Evolutionary conservation across 2,329 filamentous ascomycete species (phyloP), one percentile per base, ranked within the genome.

Genomic region (Claviceps spartinae): DNA sequence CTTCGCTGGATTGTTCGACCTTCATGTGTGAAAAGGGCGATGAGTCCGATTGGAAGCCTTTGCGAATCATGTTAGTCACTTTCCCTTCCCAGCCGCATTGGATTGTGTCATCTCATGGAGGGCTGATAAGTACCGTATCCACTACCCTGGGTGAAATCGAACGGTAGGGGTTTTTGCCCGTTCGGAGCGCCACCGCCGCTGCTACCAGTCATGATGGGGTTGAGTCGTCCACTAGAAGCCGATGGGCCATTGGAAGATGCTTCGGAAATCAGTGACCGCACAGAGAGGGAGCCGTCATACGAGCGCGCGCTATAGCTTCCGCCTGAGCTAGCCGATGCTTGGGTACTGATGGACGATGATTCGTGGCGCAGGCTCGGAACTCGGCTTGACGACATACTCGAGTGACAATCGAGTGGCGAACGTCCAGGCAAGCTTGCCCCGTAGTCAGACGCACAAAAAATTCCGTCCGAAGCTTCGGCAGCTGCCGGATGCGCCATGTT

Each of bases 251-350:
- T 50, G 20, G 64, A 54, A 8, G 62, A 57, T 54, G 71, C 71
- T 22, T 70, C 69, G 2, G 70, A 70, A 20, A 80, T 62, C 0
- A 81, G 65, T 0, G 76, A 71, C 56, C 79, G 76, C 24, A 80
- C 79, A 1, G 77, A 75, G 11, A 80, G 57, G 1, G 74, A 67
- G 0, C 74, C 71, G 40, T 79, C 77, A 0, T 72, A 69, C 4
- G 72, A 72, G 43, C 75, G 67, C 2, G 30, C 30, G 30, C 60
- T 55, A 49, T 62, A 62, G 37, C 61, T 64, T 18, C 55, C 55
- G 22, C 65, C 66, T 1, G 72, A 71, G 14, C 64, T 69, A 2
- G 65, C 60, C 2, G 74, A 73, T 1, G 67, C 65, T 42, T 66
- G 62, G 47, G 71, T 76, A 36, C 69, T 69, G 16, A 58, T 65